A percentile compares a stretch with the other conserved stretches of the same genome.
These are phyloP conservation scores for Arabis hirsuta DNA, from an alignment of 345 rosid genomes.

Conservation along the genomic window DNA sequence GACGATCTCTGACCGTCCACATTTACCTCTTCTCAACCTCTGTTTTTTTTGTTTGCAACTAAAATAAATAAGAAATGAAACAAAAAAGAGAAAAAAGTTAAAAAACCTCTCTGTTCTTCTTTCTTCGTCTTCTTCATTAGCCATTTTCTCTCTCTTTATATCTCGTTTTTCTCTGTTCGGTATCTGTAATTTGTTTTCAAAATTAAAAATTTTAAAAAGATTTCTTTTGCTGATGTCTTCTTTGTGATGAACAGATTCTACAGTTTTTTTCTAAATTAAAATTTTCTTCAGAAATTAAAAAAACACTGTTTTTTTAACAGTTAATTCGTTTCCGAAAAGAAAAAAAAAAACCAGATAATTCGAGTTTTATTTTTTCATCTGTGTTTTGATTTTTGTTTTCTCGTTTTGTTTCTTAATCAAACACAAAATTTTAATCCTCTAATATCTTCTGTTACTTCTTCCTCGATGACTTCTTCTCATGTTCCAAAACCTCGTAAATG, in stretches of 20 bases:
- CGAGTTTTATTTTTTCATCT: constrained; percentile 2
- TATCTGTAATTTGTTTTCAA: constrained; percentile 34
- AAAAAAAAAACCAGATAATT: neutral
- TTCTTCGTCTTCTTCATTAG: constrained; percentile 34
- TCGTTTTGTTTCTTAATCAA: neutral
- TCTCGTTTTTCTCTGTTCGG: constrained; percentile 28
- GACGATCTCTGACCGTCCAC: constrained; percentile 4
- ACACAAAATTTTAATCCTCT: neutral
- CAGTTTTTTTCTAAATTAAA: neutral
- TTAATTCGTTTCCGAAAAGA: too few relatives aligned
- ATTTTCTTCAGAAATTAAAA: too few relatives aligned
- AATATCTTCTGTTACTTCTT: constrained; percentile 3
- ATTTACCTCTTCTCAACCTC: constrained; percentile 27
- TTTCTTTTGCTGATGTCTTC: constrained; percentile 21
- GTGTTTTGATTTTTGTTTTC: neutral
- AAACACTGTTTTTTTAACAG: too few relatives aligned
- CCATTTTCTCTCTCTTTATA: constrained; percentile 16
- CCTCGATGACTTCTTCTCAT: constrained; percentile 35
- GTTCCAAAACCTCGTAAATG: constrained; percentile 37
- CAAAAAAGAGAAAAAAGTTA: too few relatives aligned
- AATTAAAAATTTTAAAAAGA: neutral
- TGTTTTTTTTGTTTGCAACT: constrained; percentile 11
- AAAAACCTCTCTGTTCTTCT: constrained; percentile 31
- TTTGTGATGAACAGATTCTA: neutral
- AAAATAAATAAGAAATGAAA: constrained; percentile 5